phyloP scores from a whole-genome alignment of 2,329 filamentous ascomycete species.

The Penicillium sp. region DNA sequence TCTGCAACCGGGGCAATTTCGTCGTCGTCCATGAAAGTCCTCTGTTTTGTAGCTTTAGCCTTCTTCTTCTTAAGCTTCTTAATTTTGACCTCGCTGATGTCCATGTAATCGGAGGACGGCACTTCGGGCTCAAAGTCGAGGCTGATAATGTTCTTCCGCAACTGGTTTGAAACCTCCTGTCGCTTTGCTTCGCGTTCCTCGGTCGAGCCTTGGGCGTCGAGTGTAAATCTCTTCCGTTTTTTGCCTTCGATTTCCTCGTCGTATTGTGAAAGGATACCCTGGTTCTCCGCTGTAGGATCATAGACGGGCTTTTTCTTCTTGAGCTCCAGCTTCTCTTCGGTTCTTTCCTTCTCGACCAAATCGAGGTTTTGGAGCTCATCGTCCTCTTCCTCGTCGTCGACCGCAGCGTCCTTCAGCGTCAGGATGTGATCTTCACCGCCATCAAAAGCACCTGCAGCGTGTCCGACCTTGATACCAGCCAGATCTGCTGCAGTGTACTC shows the following conservation, averaged over 20 bases:
- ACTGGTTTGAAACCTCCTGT: slow-evolving; percentile 56
- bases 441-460: slow-evolving; percentile 78
- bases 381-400: slow-evolving; percentile 80
- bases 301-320: slow-evolving; percentile 92
- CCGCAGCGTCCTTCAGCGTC: slow-evolving; percentile 89
- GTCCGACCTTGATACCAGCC: slow-evolving; percentile 86
- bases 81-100: slow-evolving; percentile 82
- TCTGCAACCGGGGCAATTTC: slow-evolving; percentile 51
- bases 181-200: slow-evolving; percentile 59
- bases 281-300: slow-evolving; percentile 72
- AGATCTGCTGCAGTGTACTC: slow-evolving; percentile 85
- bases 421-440: slow-evolving; percentile 81
- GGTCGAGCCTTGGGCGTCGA: slow-evolving; percentile 74
- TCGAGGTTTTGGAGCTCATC: slow-evolving; percentile 68
- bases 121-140: slow-evolving; percentile 70
- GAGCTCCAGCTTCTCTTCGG: slow-evolving; percentile 69
- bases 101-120: slow-evolving; percentile 81
- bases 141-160: slow-evolving; percentile 69
- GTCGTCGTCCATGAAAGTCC: slow-evolving; percentile 59
- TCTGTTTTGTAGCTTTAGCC: slow-evolving; percentile 71
- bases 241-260: slow-evolving; percentile 94
- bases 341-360: slow-evolving; percentile 44
- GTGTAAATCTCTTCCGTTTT: slow-evolving; percentile 81
- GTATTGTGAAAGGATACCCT: slow-evolving; percentile 80
- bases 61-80: slow-evolving; percentile 91